These are phyloP conservation scores for Metarhizium humberi DNA, from an alignment of 2,329 filamentous ascomycete species.

Conservation along the genomic window DNA sequence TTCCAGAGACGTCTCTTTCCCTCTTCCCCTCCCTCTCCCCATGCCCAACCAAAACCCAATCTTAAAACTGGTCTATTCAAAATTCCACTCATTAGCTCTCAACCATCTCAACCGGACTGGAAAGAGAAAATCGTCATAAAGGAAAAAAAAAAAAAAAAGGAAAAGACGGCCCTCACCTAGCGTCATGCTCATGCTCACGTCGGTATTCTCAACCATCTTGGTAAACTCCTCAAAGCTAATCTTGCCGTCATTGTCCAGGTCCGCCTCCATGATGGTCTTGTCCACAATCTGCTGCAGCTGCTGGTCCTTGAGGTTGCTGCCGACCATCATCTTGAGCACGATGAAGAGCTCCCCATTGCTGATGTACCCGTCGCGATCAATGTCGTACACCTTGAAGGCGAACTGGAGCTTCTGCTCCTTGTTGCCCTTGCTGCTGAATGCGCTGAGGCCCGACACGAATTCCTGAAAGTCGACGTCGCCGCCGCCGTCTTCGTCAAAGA, in stretches of 20 bases:
- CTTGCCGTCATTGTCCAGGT: constrained; percentile 90
- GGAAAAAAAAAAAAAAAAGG: neutral
- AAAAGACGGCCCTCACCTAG: constrained; percentile 43
- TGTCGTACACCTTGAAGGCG: constrained; percentile 99
- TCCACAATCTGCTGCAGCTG: constrained; percentile 99
- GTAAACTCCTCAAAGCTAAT: constrained; percentile 99
- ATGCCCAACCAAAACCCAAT: neutral
- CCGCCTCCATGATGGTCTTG: constrained; percentile 99
- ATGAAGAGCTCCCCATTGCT: constrained; percentile 99
- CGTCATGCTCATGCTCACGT: constrained; percentile 67
- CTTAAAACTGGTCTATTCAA: constrained; percentile 15
- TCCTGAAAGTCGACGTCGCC: constrained; percentile 98
- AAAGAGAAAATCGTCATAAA: neutral
- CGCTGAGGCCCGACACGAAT: constrained; percentile 89
- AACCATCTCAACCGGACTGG: neutral
- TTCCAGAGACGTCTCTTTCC: constrained; percentile 9
- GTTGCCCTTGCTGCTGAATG: constrained; percentile 96
- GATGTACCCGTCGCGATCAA: constrained; percentile 96
- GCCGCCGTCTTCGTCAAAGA: constrained; percentile 97
- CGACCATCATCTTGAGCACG: constrained; percentile 99
- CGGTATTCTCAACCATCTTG: constrained; percentile 96
- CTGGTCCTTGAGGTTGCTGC: constrained; percentile 97
- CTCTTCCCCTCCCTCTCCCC: neutral
- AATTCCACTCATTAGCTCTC: neutral
- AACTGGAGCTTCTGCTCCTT: constrained; percentile 98